Evolutionary conservation across 805 yeast species (phyloP).

Genomic region (Scheffersomyces amazonensis): DNA sequence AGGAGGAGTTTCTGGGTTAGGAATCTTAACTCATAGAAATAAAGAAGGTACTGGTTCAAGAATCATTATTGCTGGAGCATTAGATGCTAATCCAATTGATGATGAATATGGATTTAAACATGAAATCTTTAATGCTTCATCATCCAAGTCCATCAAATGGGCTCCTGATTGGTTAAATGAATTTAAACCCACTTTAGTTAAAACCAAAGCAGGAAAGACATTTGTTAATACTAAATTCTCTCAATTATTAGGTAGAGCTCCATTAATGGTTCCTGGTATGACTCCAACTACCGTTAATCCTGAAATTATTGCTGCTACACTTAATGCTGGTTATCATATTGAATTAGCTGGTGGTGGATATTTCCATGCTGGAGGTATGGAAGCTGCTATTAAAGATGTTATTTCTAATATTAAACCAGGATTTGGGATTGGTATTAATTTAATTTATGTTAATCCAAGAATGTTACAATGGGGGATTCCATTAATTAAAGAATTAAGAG

Average conservation of each 20-base stretch:
- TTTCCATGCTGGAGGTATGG: constrained; percentile 70
- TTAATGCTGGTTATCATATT: constrained; percentile 95
- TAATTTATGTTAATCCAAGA: constrained; percentile 94
- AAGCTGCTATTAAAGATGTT: constrained; percentile 71
- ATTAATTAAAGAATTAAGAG: constrained; percentile 82
- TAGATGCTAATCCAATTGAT: constrained; percentile 60
- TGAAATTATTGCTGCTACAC: constrained; percentile 88
- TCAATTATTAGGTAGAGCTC: constrained; percentile 88
- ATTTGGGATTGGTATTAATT: constrained; percentile 84
- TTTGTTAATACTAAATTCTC: constrained; percentile 94
- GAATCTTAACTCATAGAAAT: constrained; percentile 93
- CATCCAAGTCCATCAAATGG: constrained; percentile 59
- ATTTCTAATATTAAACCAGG: constrained; percentile 72
- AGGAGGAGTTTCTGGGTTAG: constrained; percentile 96
- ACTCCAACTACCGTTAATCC: constrained; percentile 97
- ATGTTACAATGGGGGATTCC: constrained; percentile 99
- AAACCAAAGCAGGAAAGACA: constrained; percentile 60
- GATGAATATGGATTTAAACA: constrained; percentile 95
- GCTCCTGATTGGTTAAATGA: constrained; percentile 91
- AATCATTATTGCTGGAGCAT: constrained; percentile 87
- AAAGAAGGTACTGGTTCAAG: constrained; percentile 99
- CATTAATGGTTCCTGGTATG: constrained; percentile 98
- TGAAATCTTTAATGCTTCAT: constrained; percentile 77
- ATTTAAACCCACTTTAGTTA: constrained; percentile 80
- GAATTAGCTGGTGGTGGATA: constrained; percentile 99